Conservation (phyloP, 345 rosid species). For the Turnera subulata region DNA sequence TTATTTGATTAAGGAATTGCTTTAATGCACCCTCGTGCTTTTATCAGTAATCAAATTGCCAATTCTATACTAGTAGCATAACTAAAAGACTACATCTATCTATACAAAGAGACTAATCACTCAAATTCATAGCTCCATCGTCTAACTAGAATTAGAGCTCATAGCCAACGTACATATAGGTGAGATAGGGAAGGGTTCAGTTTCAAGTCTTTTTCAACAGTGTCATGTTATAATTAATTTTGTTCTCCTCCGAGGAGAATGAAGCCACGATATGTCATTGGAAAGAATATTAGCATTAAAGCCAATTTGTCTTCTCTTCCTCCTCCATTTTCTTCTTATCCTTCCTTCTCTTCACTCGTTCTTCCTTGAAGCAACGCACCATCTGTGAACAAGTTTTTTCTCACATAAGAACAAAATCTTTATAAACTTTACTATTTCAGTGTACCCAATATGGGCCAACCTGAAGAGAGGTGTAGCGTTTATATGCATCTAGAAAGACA, state of each 20-base stretch:
- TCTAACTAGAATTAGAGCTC: too few relatives aligned
- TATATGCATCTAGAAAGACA: background rate
- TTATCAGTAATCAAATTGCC: too few relatives aligned
- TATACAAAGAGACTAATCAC: too few relatives aligned
- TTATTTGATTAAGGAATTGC: too few relatives aligned
- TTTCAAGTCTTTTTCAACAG: conserved; percentile 27
- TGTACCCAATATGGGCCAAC: too few relatives aligned
- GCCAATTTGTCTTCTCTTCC: conserved; percentile 20
- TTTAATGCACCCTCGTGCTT: too few relatives aligned
- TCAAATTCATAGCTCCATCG: too few relatives aligned
- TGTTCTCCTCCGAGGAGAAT: conserved; percentile 10
- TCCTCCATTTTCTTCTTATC: conserved; percentile 14
- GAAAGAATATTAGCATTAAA: conserved; percentile 40
- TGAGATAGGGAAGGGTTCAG: conserved; percentile 1
- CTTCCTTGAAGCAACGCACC: conserved; percentile 10
- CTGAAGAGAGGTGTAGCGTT: background rate
- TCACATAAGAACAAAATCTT: background rate
- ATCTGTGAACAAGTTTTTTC: background rate
- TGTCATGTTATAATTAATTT: conserved; percentile 11
- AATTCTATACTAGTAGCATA: too few relatives aligned
- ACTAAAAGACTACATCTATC: too few relatives aligned
- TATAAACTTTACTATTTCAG: too few relatives aligned
- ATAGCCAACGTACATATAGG: too few relatives aligned
- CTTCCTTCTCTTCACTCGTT: conserved; percentile 14
- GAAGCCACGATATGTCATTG: conserved; percentile 10